Evolutionary conservation across 768 basidiomycete genomes (phyloP).

Genomic region (Rhodotorula kratochvilovae): DNA sequence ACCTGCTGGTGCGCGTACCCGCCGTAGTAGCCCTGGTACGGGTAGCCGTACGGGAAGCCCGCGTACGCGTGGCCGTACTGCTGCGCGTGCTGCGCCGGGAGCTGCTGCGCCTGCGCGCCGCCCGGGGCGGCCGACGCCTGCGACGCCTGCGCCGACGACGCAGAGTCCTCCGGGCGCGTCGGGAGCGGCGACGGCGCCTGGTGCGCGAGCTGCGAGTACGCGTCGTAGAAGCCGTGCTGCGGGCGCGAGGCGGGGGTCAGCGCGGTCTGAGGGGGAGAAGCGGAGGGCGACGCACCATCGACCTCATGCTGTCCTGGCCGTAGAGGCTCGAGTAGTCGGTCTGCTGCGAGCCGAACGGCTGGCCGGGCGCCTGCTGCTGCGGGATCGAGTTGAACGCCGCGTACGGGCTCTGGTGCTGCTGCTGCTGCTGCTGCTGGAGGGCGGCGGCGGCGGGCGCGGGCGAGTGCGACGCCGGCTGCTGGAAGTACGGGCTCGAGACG

Average conservation of each 20-base stretch:
- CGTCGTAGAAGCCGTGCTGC: conserved; percentile 31
- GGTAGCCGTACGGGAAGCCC: conserved; percentile 36
- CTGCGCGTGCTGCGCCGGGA: conserved; percentile 1
- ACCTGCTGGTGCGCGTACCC: conserved; percentile 27
- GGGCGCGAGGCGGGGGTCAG: not conserved
- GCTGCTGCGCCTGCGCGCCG: conserved; percentile 15
- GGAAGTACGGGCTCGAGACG: conserved; percentile 38
- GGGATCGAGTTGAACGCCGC: conserved; percentile 39
- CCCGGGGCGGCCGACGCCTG: conserved; percentile 2
- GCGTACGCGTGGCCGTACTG: conserved; percentile 16
- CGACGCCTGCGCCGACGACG: not conserved
- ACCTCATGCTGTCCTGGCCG: conserved; percentile 13
- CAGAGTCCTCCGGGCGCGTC: conserved; percentile 29
- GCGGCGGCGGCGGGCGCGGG: conserved; percentile 27
- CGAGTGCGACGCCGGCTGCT: conserved; percentile 36
- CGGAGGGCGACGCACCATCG: not conserved
- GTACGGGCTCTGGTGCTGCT: conserved; percentile 24
- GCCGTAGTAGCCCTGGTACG: conserved; percentile 1
- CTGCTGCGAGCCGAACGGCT: conserved; percentile 30
- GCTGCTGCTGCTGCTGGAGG: conserved; percentile 25
- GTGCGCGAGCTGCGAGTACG: conserved; percentile 35
- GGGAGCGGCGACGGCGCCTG: conserved; percentile 37
- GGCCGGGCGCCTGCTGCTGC: conserved; percentile 22
- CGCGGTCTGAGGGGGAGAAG: not conserved
- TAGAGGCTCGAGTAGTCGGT: conserved; percentile 40